These are phyloP conservation scores for Phytophthora pinifolia DNA, from an alignment of 352 stramenopile species.

Conservation along the genomic window DNA sequence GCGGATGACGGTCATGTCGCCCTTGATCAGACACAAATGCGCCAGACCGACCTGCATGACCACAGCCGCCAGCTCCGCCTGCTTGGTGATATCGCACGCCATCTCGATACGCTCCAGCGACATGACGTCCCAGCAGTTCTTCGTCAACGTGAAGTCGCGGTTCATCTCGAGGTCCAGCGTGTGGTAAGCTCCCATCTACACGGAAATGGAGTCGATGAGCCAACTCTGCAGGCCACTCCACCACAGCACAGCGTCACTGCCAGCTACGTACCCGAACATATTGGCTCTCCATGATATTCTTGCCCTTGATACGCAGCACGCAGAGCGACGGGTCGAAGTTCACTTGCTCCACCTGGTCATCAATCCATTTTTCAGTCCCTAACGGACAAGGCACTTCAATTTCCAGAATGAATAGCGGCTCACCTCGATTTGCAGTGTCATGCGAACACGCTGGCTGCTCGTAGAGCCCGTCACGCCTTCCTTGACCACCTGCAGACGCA, in stretches of 20 bases:
- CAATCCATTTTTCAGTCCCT: slow-evolving; percentile 1
- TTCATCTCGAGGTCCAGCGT: slow-evolving; percentile 97
- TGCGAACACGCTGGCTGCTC: slow-evolving; percentile 92
- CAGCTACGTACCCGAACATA: slow-evolving; percentile 87
- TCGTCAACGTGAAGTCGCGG: slow-evolving; percentile 95
- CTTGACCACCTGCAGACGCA: slow-evolving; percentile 87
- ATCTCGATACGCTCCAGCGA: slow-evolving; percentile 96
- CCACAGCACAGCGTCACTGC: background rate
- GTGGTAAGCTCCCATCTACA: slow-evolving; percentile 95
- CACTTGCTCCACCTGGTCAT: slow-evolving; percentile 90
- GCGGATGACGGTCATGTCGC: slow-evolving; percentile 95
- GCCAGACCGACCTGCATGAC: slow-evolving; percentile 96
- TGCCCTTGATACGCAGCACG: slow-evolving; percentile 94
- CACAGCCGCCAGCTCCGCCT: slow-evolving; percentile 95
- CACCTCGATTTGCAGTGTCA: slow-evolving; percentile 95
- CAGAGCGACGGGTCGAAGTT: slow-evolving; percentile 96
- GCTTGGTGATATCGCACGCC: slow-evolving; percentile 93
- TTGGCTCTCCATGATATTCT: slow-evolving; percentile 93
- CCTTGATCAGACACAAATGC: slow-evolving; percentile 98
- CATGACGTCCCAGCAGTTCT: slow-evolving; percentile 97
- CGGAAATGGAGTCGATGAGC: background rate
- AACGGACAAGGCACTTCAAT: background rate
- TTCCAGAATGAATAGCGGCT: background rate
- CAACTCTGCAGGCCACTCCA: background rate
- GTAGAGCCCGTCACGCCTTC: slow-evolving; percentile 95